phyloP scores from a whole-genome alignment of 1,139 yeast genomes.

The Lodderomyces elongisporus region DNA sequence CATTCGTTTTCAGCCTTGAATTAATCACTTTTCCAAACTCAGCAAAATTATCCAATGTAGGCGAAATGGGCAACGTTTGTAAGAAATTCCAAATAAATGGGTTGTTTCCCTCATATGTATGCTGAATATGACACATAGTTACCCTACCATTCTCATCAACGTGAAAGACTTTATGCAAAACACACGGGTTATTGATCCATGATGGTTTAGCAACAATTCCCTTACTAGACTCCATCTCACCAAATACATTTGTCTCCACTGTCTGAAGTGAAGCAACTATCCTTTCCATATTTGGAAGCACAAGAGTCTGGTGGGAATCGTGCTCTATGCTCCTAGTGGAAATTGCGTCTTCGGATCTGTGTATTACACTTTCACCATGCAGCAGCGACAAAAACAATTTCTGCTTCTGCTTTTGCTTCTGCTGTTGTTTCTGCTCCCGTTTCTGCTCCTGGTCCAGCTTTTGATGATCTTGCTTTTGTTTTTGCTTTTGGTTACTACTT shows the following conservation, averaged over 20 bases:
- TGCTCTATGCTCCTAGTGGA: constrained; percentile 15
- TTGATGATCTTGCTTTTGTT: not conserved
- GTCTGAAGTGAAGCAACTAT: constrained; percentile 51
- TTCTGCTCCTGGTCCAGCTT: no score
- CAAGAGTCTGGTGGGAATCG: constrained; percentile 19
- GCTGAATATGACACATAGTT: constrained; percentile 36
- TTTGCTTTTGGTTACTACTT: constrained; percentile 4
- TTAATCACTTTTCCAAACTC: constrained; percentile 53
- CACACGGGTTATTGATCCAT: constrained; percentile 7
- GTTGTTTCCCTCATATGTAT: constrained; percentile 65
- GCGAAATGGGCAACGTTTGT: constrained; percentile 48
- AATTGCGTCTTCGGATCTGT: constrained; percentile 13
- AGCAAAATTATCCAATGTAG: constrained; percentile 54
- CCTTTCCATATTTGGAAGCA: constrained; percentile 30
- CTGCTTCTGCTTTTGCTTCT: no score
- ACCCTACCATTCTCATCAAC: constrained; percentile 29
- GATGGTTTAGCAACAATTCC: constrained; percentile 10
- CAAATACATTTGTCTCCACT: constrained; percentile 57
- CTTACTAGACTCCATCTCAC: constrained; percentile 44
- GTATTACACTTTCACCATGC: not conserved
- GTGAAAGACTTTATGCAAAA: constrained; percentile 30
- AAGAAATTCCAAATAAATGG: constrained; percentile 59
- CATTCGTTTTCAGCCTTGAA: not conserved
- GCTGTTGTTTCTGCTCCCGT: no score
- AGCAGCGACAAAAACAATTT: no score